Base-by-base conservation (phyloP, 305 asterid species). In the Fraxinus greggii region DNA sequence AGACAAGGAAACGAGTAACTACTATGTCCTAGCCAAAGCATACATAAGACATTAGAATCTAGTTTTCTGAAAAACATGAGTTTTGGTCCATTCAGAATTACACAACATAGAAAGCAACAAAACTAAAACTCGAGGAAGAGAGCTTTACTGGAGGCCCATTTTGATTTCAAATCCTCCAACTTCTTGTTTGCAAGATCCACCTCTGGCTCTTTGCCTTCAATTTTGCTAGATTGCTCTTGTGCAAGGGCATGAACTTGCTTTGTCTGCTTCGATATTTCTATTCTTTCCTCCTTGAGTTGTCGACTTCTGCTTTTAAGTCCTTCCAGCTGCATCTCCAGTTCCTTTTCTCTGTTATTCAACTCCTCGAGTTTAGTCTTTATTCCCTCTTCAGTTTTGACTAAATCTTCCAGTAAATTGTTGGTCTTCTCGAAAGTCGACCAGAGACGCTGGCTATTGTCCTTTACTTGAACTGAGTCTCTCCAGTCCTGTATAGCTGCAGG, bases 271-370 rank as follows among this genome's bases (percentile, higher is more conserved):
- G 56, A 33, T 13, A 33, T 6, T 74, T 74, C 78, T 15, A n/a
- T 24, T 74, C 78, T 74, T 74, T 74, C 78, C 5, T 29, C 78
- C 23, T 33, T 74, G 45, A 74, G 78, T 35, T 29, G 78, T 74
- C 23, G 23, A 32, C 54, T 12, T 21, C 7, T 74, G 78, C 78
- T 33, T 32, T 74, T 31, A 33, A 74, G 42, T 32, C 12, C 54
- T 48, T 74, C 78, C 23, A 74, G 51, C 54, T 74, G 9, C 28
- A 17, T 29, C 24, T 74, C 12, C 29, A 74, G 51, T 74, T 74
- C 54, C 42, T 6, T 74, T 35, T 74, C 54, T 29, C 51, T 74
- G 29, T 74, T 29, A 21, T 6, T 74, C 51, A 74, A 5, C 23
- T 17, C 78, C 28, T 74, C 56, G 10, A 74, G 23, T 74, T 74